phyloP scores from a whole-genome alignment of 129 eudicot species.

The Tanacetum coccineum region DNA sequence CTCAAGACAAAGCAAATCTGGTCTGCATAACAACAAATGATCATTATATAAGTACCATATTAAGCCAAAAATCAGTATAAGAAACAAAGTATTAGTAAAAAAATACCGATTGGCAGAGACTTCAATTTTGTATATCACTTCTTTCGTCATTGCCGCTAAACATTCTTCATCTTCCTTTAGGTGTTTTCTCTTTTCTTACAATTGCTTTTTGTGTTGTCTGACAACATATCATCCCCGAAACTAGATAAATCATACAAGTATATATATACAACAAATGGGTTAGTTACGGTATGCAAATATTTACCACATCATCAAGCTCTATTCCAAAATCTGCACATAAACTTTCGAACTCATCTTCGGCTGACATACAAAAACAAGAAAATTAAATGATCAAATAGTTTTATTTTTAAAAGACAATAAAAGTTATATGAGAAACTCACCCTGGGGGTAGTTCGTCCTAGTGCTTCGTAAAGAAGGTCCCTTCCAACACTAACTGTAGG shows the following conservation, averaged over 20 bases:
- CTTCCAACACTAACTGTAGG: constrained; percentile 84
- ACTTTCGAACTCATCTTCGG: constrained; percentile 68
- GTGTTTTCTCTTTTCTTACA: constrained; percentile 82
- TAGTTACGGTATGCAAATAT: neutral
- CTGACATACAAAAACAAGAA: constrained; percentile 25
- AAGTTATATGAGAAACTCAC: constrained; percentile 20
- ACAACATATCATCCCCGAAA: neutral
- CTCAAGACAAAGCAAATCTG: constrained; percentile 97
- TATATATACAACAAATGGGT: neutral
- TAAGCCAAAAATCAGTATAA: neutral
- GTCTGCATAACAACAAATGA: constrained; percentile 42
- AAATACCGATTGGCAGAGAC: constrained; percentile 65
- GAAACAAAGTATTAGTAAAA: neutral
- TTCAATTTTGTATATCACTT: constrained; percentile 82
- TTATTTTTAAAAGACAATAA: no score
- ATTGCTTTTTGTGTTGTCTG: constrained; percentile 92
- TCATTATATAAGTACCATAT: neutral
- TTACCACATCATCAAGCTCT: constrained; percentile 94
- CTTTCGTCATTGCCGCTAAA: constrained; percentile 60
- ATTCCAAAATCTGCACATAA: constrained; percentile 80
- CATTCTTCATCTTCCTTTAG: constrained; percentile 66
- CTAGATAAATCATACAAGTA: constrained; percentile 2
- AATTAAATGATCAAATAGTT: no score
- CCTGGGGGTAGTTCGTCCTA: constrained; percentile 64
- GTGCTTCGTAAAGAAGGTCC: constrained; percentile 73